phyloP scores from a whole-genome alignment of 1,284 basidiomycete genomes.

The Naganishia liquefaciens region DNA sequence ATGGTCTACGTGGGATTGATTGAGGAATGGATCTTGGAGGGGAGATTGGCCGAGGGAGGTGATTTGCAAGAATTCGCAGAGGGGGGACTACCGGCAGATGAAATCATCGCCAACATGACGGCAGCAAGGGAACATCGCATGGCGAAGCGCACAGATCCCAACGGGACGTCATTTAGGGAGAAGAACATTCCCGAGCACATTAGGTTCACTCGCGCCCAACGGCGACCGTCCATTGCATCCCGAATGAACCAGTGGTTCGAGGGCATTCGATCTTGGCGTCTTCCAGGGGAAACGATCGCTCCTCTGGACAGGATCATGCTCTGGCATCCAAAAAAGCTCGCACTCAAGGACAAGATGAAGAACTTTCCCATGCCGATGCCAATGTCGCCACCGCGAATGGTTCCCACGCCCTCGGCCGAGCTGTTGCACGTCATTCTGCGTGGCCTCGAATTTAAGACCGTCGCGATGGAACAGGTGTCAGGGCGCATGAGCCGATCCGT shows the following conservation, averaged over 20 bases:
- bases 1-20: constrained; percentile 51
- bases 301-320: constrained; percentile 51
- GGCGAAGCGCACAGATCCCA: background rate
- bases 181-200: background rate
- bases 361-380: constrained; percentile 50
- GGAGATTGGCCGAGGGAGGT: constrained; percentile 49
- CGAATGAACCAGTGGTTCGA: constrained; percentile 47
- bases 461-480: background rate
- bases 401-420: constrained; percentile 42
- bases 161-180: background rate
- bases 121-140: background rate
- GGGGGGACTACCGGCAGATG: constrained; percentile 36
- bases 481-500: constrained; percentile 6
- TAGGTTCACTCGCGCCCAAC: constrained; percentile 7
- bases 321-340: constrained; percentile 50
- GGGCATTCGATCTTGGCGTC: constrained; percentile 48
- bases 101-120: constrained; percentile 9
- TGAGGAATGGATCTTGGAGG: constrained; percentile 55
- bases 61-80: constrained; percentile 39
- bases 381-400: constrained; percentile 49
- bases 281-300: constrained; percentile 52
- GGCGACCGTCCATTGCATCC: constrained; percentile 12
- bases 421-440: constrained; percentile 44
- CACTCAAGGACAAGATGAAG: constrained; percentile 45
- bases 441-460: constrained; percentile 21